Evolutionary conservation across 208 protist species (phyloP).

Genomic region (Crithidia acanthocephali): DNA sequence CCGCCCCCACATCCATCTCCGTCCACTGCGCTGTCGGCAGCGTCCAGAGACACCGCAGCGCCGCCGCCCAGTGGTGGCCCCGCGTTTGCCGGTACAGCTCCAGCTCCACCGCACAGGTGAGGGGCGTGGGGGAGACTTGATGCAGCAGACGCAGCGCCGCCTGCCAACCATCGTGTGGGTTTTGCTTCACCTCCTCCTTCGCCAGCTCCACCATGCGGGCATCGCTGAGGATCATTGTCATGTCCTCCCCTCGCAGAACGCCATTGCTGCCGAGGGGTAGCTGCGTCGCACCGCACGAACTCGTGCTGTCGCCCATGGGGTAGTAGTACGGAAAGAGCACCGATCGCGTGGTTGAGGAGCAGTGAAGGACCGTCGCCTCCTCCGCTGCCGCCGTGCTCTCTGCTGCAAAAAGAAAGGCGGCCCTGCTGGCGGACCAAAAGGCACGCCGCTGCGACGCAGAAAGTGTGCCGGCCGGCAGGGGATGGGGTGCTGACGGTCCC

Average conservation of each 20-base stretch:
- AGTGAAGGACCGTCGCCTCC: slow-evolving; percentile 68
- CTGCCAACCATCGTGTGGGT: slow-evolving; percentile 40
- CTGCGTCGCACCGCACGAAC: neutral
- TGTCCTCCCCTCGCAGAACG: slow-evolving; percentile 22
- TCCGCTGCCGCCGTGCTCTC: slow-evolving; percentile 55
- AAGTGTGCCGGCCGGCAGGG: slow-evolving; percentile 2
- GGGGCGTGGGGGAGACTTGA: slow-evolving; percentile 30
- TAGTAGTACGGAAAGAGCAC: slow-evolving; percentile 30
- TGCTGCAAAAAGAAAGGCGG: slow-evolving; percentile 66
- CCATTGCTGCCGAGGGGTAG: neutral
- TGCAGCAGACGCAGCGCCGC: slow-evolving; percentile 41
- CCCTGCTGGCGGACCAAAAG: slow-evolving; percentile 29
- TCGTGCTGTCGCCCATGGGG: neutral
- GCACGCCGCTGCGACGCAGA: slow-evolving; percentile 10
- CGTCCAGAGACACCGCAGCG: slow-evolving; percentile 37
- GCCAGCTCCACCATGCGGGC: slow-evolving; percentile 30
- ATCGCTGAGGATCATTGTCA: slow-evolving; percentile 40
- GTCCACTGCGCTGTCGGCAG: slow-evolving; percentile 54
- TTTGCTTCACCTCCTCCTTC: slow-evolving; percentile 22
- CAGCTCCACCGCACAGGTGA: slow-evolving; percentile 36
- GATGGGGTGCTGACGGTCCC: neutral
- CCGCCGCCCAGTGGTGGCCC: slow-evolving; percentile 34
- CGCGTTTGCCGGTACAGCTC: slow-evolving; percentile 52
- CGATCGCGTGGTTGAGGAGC: slow-evolving; percentile 27
- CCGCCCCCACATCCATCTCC: slow-evolving; percentile 61